Conservation (phyloP, 2,329 filamentous ascomycete species). For the Helminthosporium solani region DNA sequence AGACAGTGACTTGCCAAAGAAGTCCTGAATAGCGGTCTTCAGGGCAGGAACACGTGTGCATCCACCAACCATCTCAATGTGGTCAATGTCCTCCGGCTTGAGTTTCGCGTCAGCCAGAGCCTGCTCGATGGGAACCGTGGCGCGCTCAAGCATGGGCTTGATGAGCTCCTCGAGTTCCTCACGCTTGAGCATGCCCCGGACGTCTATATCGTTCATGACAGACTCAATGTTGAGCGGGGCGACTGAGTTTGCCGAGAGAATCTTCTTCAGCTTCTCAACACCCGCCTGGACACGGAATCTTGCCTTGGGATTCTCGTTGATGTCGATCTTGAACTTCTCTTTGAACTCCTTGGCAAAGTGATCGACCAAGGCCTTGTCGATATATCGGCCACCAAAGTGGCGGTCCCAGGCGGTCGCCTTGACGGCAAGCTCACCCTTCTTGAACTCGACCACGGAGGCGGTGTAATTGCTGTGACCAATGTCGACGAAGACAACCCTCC, state of each 20-base stretch:
- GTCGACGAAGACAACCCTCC: conserved; percentile 87
- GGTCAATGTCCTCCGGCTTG: conserved; percentile 86
- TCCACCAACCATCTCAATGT: conserved; percentile 90
- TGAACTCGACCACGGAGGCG: conserved; percentile 90
- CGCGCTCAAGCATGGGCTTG: conserved; percentile 75
- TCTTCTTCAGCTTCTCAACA: conserved; percentile 98
- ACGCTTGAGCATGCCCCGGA: conserved; percentile 82
- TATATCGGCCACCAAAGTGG: conserved; percentile 95
- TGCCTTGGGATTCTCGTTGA: conserved; percentile 86
- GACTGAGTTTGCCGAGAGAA: conserved; percentile 90
- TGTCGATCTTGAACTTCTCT: conserved; percentile 96
- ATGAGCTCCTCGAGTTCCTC: conserved; percentile 92
- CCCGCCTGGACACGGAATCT: conserved; percentile 81
- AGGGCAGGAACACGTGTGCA: conserved; percentile 90
- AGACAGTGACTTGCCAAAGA: conserved; percentile 89
- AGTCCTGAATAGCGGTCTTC: conserved; percentile 84
- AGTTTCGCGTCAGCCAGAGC: conserved; percentile 93
- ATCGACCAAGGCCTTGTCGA: conserved; percentile 91
- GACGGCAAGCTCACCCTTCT: conserved; percentile 92
- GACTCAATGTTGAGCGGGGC: conserved; percentile 96
- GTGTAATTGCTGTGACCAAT: conserved; percentile 97
- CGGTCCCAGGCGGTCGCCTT: conserved; percentile 91
- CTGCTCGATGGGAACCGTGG: conserved; percentile 76
- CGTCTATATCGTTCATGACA: conserved; percentile 96
- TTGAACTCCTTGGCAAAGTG: conserved; percentile 96